Evolutionary conservation across 2,329 filamentous ascomycete species (phyloP).

Genomic region (Paecilomyces formosus): DNA sequence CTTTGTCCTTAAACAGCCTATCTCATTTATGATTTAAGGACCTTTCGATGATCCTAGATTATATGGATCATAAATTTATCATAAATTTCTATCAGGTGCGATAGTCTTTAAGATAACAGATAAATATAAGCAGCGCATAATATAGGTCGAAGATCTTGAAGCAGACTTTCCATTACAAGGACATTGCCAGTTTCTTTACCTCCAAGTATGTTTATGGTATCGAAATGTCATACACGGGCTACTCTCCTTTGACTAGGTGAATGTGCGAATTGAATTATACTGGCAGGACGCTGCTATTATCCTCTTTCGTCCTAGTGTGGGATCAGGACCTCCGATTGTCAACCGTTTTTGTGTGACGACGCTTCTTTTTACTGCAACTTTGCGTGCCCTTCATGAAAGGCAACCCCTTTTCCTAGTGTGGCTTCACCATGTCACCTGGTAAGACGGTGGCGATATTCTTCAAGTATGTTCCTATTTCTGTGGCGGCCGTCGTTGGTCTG

Average conservation of each 20-base stretch:
- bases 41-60: no score
- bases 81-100: no score
- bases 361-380: neutral
- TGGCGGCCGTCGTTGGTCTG: slow-evolving; percentile 18
- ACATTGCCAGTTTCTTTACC: neutral
- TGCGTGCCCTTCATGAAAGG: neutral
- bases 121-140: no score
- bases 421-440: neutral
- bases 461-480: slow-evolving; percentile 15
- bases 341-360: neutral
- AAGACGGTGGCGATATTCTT: slow-evolving; percentile 2
- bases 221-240: neutral
- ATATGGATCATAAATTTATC: no score
- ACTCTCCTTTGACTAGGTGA: neutral
- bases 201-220: neutral
- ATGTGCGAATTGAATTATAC: neutral
- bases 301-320: neutral
- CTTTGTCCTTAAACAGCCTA: no score
- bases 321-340: neutral
- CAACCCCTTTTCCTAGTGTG: neutral
- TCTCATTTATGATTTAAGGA: no score
- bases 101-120: no score
- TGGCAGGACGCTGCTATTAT: no score
- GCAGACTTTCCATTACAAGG: no score
- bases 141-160: no score